Conservation (phyloP, 176 grass and related monocot species). For the Areca catechu region DNA sequence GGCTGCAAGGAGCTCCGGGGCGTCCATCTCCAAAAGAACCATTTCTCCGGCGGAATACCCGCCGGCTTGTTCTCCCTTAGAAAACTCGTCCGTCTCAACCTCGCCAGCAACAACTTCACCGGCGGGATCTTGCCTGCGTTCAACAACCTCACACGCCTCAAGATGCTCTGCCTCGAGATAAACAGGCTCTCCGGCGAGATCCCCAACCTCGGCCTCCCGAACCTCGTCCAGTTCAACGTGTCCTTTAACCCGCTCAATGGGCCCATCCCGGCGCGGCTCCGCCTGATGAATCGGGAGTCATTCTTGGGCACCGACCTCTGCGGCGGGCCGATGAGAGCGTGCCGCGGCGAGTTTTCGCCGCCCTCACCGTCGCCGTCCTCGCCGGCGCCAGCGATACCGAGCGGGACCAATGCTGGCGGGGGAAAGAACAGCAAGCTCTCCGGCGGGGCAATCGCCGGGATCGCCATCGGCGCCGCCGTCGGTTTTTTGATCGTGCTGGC, state of each 20-base stretch:
- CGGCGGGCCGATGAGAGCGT: constrained; percentile 50
- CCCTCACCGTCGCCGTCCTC: constrained; percentile 16
- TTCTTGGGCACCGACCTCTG: constrained; percentile 67
- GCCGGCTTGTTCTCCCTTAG: neutral
- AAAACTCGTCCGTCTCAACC: constrained; percentile 9
- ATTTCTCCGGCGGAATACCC: constrained; percentile 8
- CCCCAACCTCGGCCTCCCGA: constrained; percentile 29
- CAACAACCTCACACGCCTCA: constrained; percentile 34
- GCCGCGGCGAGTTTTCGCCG: neutral
- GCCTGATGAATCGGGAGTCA: constrained; percentile 26
- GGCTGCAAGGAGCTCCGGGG: neutral
- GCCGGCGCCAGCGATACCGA: no score
- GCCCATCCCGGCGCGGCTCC: constrained; percentile 30
- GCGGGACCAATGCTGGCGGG: neutral
- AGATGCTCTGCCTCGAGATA: constrained; percentile 37
- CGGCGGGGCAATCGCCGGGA: constrained; percentile 1
- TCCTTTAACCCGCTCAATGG: constrained; percentile 74
- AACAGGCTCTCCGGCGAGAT: constrained; percentile 51
- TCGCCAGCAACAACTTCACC: constrained; percentile 8
- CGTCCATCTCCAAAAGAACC: constrained; percentile 4
- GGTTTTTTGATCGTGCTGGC: neutral
- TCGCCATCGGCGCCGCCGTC: neutral
- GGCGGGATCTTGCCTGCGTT: constrained; percentile 20
- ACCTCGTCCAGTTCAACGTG: constrained; percentile 38
- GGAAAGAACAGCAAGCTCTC: neutral